Percentiles rank a stretch among this genome's conserved stretches.
Conservation (phyloP, 2,329 filamentous ascomycete species). For the Curvularia eragrostidis region DNA sequence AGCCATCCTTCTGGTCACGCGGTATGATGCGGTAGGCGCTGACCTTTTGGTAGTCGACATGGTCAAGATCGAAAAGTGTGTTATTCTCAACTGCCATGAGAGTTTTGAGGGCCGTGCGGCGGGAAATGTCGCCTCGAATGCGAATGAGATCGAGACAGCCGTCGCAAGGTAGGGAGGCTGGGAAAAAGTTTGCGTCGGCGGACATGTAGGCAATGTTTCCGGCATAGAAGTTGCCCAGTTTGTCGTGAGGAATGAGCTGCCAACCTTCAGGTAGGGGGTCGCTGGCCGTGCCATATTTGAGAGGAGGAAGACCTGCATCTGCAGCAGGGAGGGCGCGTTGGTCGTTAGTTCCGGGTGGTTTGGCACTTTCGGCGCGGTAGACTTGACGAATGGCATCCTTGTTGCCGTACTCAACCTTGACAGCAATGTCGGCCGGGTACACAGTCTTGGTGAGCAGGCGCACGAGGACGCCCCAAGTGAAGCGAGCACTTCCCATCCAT, state of each 20-base stretch:
- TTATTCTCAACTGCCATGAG: constrained; percentile 75
- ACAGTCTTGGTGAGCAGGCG: constrained; percentile 76
- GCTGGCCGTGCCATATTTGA: constrained; percentile 80
- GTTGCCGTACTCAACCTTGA: constrained; percentile 80
- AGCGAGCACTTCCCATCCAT: constrained; percentile 89
- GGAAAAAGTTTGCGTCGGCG: constrained; percentile 84
- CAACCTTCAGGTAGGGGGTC: constrained; percentile 80
- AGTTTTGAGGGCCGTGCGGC: constrained; percentile 70
- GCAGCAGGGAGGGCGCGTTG: constrained; percentile 32
- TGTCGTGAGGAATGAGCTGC: constrained; percentile 75
- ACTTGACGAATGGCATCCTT: constrained; percentile 77
- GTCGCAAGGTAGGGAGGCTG: constrained; percentile 80
- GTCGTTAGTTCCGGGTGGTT: constrained; percentile 30
- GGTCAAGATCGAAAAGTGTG: constrained; percentile 78
- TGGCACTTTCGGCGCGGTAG: constrained; percentile 59
- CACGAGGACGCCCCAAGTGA: constrained; percentile 82
- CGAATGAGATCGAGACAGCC: constrained; percentile 85
- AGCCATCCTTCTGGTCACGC: constrained; percentile 66
- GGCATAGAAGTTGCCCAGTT: constrained; percentile 89
- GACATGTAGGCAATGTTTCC: constrained; percentile 97
- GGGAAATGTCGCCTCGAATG: constrained; percentile 76
- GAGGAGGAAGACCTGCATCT: constrained; percentile 64
- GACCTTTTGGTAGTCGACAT: constrained; percentile 83
- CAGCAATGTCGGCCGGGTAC: constrained; percentile 87
- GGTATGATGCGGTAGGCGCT: constrained; percentile 87